Conservation (phyloP, 345 rosid species). For the Salix udensis region DNA sequence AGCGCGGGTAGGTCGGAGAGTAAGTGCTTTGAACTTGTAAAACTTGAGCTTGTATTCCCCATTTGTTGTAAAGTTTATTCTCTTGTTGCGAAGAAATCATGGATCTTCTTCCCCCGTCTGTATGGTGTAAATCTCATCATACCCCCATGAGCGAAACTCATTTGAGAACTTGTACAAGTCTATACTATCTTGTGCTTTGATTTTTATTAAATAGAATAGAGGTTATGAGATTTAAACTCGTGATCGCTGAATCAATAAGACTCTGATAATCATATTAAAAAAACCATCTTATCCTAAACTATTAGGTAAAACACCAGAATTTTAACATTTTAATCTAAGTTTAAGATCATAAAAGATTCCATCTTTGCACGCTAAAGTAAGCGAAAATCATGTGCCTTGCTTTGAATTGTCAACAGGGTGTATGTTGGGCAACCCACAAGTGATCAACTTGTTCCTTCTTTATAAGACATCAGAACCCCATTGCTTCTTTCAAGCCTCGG, state of each 20-base stretch:
- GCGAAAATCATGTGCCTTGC: not conserved
- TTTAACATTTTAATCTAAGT: too few relatives aligned
- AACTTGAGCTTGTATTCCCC: not conserved
- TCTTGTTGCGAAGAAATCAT: not conserved
- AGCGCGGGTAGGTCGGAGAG: not conserved
- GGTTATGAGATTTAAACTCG: too few relatives aligned
- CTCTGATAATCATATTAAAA: too few relatives aligned
- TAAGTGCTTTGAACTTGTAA: slow-evolving; percentile 6
- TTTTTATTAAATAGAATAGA: too few relatives aligned
- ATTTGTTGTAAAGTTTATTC: not conserved
- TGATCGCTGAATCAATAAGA: too few relatives aligned
- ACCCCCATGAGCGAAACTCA: too few relatives aligned
- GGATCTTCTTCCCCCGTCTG: not conserved
- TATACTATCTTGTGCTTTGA: too few relatives aligned
- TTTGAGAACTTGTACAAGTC: too few relatives aligned
- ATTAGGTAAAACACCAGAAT: fast-evolving
- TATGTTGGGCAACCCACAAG: too few relatives aligned
- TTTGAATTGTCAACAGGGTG: not conserved
- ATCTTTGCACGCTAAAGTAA: not conserved
- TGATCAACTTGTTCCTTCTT: not conserved
- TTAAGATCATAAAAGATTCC: too few relatives aligned
- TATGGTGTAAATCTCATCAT: not conserved
- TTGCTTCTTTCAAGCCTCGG: not conserved
- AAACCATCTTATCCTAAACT: too few relatives aligned
- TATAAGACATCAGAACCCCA: not conserved